A percentile compares a stretch with the other conserved stretches of the same genome.
Conservation (phyloP, 495 filamentous ascomycete species). For the Aspergillus hancockii region DNA sequence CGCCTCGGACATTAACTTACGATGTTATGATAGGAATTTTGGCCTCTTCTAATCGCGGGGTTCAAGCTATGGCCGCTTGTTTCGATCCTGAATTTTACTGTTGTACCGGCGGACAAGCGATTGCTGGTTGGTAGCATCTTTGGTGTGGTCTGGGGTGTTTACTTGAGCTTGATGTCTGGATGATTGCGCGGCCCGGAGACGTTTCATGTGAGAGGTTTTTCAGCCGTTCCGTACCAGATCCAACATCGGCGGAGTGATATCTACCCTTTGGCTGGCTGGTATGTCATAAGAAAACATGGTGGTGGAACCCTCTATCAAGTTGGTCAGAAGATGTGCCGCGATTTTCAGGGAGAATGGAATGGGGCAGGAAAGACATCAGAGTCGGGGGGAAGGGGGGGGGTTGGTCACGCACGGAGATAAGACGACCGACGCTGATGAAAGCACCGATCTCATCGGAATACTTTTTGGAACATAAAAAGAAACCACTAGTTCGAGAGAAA, state of each 20-base stretch:
- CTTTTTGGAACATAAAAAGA: not conserved
- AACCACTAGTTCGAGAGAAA: not conserved
- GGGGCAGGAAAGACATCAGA: not conserved
- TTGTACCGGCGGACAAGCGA: conserved; percentile 70
- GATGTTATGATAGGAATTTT: conserved; percentile 53
- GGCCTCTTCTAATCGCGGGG: conserved; percentile 66
- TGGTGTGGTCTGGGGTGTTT: conserved; percentile 78
- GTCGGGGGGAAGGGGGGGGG: not conserved
- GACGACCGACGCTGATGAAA: not conserved
- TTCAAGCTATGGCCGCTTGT: conserved; percentile 82
- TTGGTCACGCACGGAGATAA: too few species aligned
- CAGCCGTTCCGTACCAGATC: not conserved
- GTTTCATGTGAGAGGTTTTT: not conserved
- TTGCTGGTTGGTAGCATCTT: conserved; percentile 70
- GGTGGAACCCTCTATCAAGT: not conserved
- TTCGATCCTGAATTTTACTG: conserved; percentile 69
- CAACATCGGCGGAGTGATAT: not conserved
- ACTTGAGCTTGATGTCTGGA: conserved; percentile 64
- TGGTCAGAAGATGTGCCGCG: too few species aligned
- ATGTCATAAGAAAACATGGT: not conserved
- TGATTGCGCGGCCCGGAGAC: not conserved
- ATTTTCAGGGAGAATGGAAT: not conserved
- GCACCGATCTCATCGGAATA: not conserved
- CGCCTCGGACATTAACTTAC: conserved; percentile 1
- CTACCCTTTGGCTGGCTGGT: not conserved